Evolutionary conservation across 169 alveolate species (phyloP).

Genomic region (Plasmodium sp.): DNA sequence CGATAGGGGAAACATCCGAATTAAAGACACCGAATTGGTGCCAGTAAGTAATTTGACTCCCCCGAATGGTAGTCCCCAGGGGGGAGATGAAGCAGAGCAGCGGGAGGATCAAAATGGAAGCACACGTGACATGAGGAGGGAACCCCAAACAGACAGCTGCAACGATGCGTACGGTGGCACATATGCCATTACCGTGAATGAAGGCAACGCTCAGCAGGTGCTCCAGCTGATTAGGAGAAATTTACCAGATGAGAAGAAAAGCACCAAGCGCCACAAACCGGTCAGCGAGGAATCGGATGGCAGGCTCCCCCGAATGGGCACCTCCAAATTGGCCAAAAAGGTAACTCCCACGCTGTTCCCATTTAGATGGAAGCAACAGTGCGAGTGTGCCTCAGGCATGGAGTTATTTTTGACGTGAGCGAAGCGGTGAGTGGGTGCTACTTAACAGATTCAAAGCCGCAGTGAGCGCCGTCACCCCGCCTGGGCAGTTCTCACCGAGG

Average conservation of each 20-base stretch:
- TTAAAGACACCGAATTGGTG: conserved; percentile 13
- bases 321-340: conserved; percentile 12
- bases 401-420: neutral
- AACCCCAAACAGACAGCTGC: neutral
- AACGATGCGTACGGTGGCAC: neutral
- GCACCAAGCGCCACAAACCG: neutral
- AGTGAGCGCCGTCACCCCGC: neutral
- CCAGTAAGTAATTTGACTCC: neutral
- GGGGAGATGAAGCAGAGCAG: neutral
- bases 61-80: neutral
- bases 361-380: neutral
- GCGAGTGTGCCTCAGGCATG: neutral
- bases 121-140: neutral
- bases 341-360: neutral
- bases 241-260: neutral
- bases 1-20: conserved; percentile 21
- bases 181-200: conserved; percentile 12
- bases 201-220: neutral
- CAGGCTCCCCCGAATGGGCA: neutral
- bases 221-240: conserved; percentile 15
- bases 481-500: neutral
- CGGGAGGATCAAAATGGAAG: neutral
- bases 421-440: neutral
- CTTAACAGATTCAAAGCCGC: neutral
- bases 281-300: neutral